Percentiles rank a stretch among this genome's conserved stretches.
Conservation (phyloP, 2,329 filamentous ascomycete genomes). For the Exophiala bonariae region DNA sequence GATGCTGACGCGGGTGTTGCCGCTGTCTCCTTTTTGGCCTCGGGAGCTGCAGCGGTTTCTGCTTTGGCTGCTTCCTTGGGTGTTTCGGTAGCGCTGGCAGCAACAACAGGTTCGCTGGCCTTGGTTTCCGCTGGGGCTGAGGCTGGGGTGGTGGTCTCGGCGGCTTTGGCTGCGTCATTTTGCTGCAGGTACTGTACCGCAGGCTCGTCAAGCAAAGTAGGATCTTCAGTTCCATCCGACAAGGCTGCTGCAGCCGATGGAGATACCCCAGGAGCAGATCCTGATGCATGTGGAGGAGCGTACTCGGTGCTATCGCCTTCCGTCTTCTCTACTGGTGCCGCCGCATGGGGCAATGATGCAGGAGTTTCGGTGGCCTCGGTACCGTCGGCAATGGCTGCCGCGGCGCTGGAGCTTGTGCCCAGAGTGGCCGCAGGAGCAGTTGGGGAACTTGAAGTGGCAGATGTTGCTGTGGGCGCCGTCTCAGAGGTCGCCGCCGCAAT, state of each 20-base stretch:
- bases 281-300: constrained; percentile 16
- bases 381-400: constrained; percentile 22
- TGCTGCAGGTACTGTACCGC: constrained; percentile 26
- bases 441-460: background rate
- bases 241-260: constrained; percentile 18
- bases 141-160: constrained; percentile 3
- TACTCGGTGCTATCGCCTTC: constrained; percentile 26
- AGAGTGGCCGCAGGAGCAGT: constrained; percentile 3
- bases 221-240: constrained; percentile 26
- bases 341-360: constrained; percentile 6
- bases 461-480: constrained; percentile 34
- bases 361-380: constrained; percentile 11
- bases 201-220: constrained; percentile 25
- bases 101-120: constrained; percentile 2
- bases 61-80: constrained; percentile 12
- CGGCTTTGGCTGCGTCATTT: constrained; percentile 20
- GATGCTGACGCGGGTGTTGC: constrained; percentile 10
- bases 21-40: constrained; percentile 23
- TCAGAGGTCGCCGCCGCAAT: constrained; percentile 39
- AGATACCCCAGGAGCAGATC: constrained; percentile 17
- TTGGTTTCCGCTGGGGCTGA: constrained; percentile 4
- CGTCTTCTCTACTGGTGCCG: constrained; percentile 17
- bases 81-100: constrained; percentile 7
- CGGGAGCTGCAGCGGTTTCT: constrained; percentile 3
- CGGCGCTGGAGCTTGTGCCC: constrained; percentile 16